These are phyloP conservation scores for Stagonosporopsis chrysanthemi DNA, from an alignment of 2,329 filamentous ascomycete species.

Conservation along the genomic window DNA sequence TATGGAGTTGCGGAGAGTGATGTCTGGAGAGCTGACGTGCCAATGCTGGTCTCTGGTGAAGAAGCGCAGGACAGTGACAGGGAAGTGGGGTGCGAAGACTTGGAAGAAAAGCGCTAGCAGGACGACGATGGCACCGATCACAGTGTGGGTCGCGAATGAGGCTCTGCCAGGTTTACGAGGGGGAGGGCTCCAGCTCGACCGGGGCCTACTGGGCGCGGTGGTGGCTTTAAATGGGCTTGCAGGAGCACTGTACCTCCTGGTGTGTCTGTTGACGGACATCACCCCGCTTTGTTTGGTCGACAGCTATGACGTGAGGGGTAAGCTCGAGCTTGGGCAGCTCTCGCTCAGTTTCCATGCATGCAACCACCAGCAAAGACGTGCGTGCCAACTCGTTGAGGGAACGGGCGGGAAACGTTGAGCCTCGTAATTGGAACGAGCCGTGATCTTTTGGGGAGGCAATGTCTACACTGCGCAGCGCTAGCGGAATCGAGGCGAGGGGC, in stretches of 20 bases:
- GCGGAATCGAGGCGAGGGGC: conserved; percentile 20
- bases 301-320: conserved; percentile 30
- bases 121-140: conserved; percentile 41
- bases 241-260: conserved; percentile 23
- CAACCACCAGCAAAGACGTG: conserved; percentile 18
- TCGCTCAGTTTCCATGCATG: conserved; percentile 18
- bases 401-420: conserved; percentile 17
- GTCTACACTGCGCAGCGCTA: conserved; percentile 16
- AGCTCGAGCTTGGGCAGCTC: conserved; percentile 23
- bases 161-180: conserved; percentile 21
- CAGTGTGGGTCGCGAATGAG: conserved; percentile 32
- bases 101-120: conserved; percentile 46
- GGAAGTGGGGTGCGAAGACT: conserved; percentile 48
- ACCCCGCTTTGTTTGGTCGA: conserved; percentile 26
- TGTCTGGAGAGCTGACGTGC: conserved; percentile 24
- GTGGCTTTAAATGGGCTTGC: conserved; percentile 26
- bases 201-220: conserved; percentile 23
- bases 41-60: conserved; percentile 31
- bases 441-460: conserved; percentile 2
- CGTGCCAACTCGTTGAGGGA: conserved; percentile 20
- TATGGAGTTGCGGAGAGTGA: conserved; percentile 37
- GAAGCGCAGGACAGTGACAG: conserved; percentile 40
- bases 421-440: conserved; percentile 20
- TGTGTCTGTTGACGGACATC: conserved; percentile 23
- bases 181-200: conserved; percentile 19